Percentiles rank a stretch among this genome's conserved stretches.
phyloP scores from a whole-genome alignment of 768 basidiomycete genomes.

The Lepiota venenata region DNA sequence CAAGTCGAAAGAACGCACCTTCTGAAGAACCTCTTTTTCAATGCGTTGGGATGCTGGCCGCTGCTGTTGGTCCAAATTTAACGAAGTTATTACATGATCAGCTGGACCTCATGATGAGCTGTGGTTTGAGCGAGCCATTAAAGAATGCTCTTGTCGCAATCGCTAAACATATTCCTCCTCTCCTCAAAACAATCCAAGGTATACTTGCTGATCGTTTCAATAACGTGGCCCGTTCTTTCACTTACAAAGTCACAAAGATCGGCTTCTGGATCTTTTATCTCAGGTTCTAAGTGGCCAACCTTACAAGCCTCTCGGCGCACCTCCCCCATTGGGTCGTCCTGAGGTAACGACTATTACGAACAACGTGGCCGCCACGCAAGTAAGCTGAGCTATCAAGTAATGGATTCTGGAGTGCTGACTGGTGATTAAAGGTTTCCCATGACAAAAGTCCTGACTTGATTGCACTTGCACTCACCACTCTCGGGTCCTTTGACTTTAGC shows the following conservation, averaged over 20 bases:
- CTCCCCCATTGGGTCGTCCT: conserved; percentile 51
- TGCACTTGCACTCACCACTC: conserved; percentile 79
- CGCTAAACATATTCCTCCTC: conserved; percentile 82
- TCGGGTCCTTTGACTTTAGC: conserved; percentile 93
- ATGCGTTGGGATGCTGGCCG: conserved; percentile 94
- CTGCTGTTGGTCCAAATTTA: conserved; percentile 92
- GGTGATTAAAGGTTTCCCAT: conserved; percentile 32
- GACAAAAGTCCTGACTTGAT: conserved; percentile 67
- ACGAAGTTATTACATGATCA: conserved; percentile 96
- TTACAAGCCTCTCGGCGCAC: conserved; percentile 88
- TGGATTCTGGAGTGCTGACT: conserved; percentile 5
- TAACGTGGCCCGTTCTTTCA: not conserved
- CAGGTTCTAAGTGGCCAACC: conserved; percentile 76
- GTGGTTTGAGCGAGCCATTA: conserved; percentile 87
- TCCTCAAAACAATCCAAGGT: conserved; percentile 93
- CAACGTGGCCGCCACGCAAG: conserved; percentile 52
- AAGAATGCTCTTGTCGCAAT: conserved; percentile 82
- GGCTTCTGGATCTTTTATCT: conserved; percentile 84
- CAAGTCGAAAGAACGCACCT: conserved; percentile 83
- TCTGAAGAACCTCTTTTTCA: conserved; percentile 96
- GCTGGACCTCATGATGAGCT: conserved; percentile 94
- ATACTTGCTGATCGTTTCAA: conserved; percentile 6
- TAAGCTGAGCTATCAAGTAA: conserved; percentile 15
- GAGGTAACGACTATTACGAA: conserved; percentile 47
- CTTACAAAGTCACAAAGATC: conserved; percentile 48